A percentile compares a stretch with the other conserved stretches of the same genome.
Conservation (phyloP, 345 rosid species). For the Adansonia digitata region DNA sequence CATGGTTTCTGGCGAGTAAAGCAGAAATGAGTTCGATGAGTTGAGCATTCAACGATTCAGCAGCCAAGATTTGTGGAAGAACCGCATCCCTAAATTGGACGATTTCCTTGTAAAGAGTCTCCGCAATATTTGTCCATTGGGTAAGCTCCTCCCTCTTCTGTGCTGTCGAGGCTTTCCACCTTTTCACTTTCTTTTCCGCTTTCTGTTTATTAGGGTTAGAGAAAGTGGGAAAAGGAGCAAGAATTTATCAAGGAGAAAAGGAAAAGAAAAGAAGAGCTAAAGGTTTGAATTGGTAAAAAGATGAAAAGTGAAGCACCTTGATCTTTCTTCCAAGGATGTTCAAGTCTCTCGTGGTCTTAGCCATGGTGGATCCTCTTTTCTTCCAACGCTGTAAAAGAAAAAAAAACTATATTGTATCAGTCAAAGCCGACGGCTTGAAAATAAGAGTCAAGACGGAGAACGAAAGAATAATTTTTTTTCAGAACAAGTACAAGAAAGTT, state of each 20-base stretch:
- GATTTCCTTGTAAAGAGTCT: neutral
- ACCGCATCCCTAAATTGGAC: neutral
- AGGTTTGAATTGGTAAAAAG: too few relatives aligned
- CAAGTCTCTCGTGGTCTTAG: neutral
- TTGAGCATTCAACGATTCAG: neutral
- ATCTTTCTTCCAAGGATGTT: neutral
- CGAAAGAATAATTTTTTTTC: too few relatives aligned
- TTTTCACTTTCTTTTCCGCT: neutral
- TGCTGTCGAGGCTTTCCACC: neutral
- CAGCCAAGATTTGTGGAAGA: neutral
- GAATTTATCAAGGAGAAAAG: neutral
- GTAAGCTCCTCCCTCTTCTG: neutral
- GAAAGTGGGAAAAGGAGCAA: neutral
- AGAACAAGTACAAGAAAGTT: too few relatives aligned
- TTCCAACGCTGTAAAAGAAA: too few relatives aligned
- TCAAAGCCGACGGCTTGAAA: neutral
- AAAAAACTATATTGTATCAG: neutral
- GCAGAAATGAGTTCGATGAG: neutral
- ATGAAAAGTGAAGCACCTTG: neutral
- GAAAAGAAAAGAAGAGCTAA: neutral
- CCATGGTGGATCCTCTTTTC: neutral
- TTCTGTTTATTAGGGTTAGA: too few relatives aligned
- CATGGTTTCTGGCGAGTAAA: neutral
- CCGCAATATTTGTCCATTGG: neutral
- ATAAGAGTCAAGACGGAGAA: neutral